Evolutionary conservation across 1,139 yeast species (phyloP), one percentile per base, ranked within the genome.

Genomic region (Spencermartinsiella ligniputridi): DNA sequence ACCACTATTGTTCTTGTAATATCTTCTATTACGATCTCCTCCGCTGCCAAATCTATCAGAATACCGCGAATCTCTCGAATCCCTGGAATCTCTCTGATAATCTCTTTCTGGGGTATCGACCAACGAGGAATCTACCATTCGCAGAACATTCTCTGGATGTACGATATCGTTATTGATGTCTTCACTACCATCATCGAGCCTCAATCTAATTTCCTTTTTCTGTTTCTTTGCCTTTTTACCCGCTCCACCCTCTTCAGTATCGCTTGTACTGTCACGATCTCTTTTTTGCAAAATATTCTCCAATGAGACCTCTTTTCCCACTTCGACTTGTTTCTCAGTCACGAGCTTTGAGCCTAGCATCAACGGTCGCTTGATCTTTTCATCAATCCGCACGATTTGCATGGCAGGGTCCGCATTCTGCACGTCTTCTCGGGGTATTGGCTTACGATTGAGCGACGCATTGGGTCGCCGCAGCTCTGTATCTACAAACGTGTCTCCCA

Each of bases 101-200:
- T 27, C 32, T 27, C n/a, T 27, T 37, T 60, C 66, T 1, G 70
- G 68, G 17, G 67, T 64, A 37, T 64, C 67, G 6, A 68, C 65
- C 15, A 68, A 52, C 16, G 70, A 64, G 6, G 61, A 58, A 44
- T 68, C 72, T 6, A 68, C 70, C 68, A 68, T 64, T 41, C 72
- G 52, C 45, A 68, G 51, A 20, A 68, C 66, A 24, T 64, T 61
- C 47, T 66, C 69, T 8, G 70, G 63, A 38, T 51, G 50, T 15
- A 63, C 63, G 3, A 60, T 61, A 30, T 61, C 56, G 15, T 61
- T 60, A 37, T 55, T 54, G 20, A 50, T 51, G 33, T 58, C 63
- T 35, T 53, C 60, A 30, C 57, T 61, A 9, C 60, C 59, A 5
- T 50, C 53, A 8, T 53, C 56, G 35, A 53, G 47, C 30, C 49